Evolutionary conservation across 2,329 filamentous ascomycete species (phyloP), one percentile per base, ranked within the genome.

Genomic region (Trichothecium roseum): DNA sequence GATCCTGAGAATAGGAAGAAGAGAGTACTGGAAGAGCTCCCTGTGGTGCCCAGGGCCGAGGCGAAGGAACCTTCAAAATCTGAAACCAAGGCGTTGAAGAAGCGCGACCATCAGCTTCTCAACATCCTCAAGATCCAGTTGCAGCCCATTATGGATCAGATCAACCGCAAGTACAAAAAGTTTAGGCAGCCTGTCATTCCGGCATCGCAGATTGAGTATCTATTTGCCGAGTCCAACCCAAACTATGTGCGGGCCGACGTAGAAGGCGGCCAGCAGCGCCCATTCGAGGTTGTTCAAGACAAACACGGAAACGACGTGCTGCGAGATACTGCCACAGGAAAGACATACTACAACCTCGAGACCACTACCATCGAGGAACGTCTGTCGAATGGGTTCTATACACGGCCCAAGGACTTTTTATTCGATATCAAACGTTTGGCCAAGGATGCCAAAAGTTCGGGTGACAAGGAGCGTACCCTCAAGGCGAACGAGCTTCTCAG

Each of bases 371-470:
- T 98, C 36, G 91, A 98, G 62, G 87, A 94, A 54, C 80, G 91
- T n/a, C 67, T 98, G 24, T 93, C 87, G 4, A 96, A 98, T 54
- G 91, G 91, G 5, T 98, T 86, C 59, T 98, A 98, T 59, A 85
- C 87, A 47, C 78, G 88, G 9, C 85, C 88, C 0, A 81, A 81
- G 48, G 89, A 95, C 53, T 98, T 95, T 52, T 61, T 94, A 34
- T 78, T 79, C 28, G 91, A 98, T 53, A 84, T 96, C 49, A 84
- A 81, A 53, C 75, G 80, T 26, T 64, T 98, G 5, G 81, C 81
- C 16, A 89, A 85, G 54, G 91, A 98, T 59, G 80, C 88, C 9
- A 84, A 79, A 52, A 79, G 78, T 9, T 73, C 79, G 39, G 84
- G 82, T n/a, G 89, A 96, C 49, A 78, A 80, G 47, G 83, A 94